phyloP scores from a whole-genome alignment of 2,329 filamentous ascomycete genomes.

The Fusarium globosum region DNA sequence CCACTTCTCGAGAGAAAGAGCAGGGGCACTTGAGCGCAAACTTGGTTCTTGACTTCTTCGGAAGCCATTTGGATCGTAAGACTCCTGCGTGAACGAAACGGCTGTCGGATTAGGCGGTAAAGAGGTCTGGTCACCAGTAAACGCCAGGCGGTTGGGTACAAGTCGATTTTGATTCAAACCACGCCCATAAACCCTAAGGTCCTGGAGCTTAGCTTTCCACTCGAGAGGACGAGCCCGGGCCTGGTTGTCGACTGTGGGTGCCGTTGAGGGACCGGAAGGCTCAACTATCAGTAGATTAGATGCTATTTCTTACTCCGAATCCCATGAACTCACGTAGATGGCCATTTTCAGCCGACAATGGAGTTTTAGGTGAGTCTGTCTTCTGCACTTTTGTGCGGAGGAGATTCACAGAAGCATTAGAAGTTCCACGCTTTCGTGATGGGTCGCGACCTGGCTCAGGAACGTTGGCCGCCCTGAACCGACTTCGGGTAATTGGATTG shows the following conservation, averaged over 20 bases:
- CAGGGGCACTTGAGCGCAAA: too few species aligned
- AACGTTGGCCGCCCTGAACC: neutral
- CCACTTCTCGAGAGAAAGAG: too few species aligned
- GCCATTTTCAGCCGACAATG: neutral
- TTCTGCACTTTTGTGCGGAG: neutral
- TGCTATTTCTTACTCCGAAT: too few species aligned
- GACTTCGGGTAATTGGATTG: neutral
- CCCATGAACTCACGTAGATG: neutral
- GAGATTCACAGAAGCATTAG: neutral
- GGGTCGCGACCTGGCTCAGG: neutral
- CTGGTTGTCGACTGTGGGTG: neutral
- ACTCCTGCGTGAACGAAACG: neutral
- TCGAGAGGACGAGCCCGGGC: neutral
- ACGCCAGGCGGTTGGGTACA: neutral
- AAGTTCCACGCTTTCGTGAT: neutral
- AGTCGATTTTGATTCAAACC: neutral
- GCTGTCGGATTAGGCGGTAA: neutral
- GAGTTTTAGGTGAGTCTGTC: neutral
- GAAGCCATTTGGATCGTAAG: neutral
- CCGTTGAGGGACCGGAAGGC: fast-evolving
- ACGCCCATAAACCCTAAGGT: fast-evolving
- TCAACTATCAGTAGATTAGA: neutral
- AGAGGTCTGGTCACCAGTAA: neutral
- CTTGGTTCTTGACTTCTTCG: neutral
- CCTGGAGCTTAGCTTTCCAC: neutral